Conservation (phyloP, 2,329 filamentous ascomycete species). For the Ophiocordyceps sinensis region DNA sequence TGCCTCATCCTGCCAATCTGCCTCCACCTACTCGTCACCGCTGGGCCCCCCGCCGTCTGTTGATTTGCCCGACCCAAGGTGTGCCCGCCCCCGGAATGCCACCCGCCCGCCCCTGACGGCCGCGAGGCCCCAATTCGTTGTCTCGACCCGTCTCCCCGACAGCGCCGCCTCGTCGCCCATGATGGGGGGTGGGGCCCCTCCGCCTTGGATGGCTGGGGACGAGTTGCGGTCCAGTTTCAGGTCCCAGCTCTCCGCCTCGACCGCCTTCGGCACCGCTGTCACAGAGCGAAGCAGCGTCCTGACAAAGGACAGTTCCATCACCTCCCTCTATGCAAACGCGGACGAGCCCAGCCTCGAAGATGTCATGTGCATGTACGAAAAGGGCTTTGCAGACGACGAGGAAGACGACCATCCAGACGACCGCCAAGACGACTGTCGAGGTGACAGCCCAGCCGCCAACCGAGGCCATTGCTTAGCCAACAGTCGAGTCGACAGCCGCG, state of each 20-base stretch:
- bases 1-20: conserved; percentile 30
- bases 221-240: conserved; percentile 41
- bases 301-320: conserved; percentile 65
- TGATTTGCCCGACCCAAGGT: conserved; percentile 23
- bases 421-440: conserved; percentile 5
- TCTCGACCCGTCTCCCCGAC: conserved; percentile 9
- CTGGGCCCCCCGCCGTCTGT: conserved; percentile 22
- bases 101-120: conserved; percentile 11
- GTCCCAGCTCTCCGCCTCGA: conserved; percentile 39
- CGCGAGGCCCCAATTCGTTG: conserved; percentile 13
- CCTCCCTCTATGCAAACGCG: conserved; percentile 37
- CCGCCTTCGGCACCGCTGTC: conserved; percentile 44
- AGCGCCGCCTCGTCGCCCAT: conserved; percentile 21
- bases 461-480: too few species aligned
- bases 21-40: conserved; percentile 30
- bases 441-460: background rate
- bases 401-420: conserved; percentile 19
- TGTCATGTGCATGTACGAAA: conserved; percentile 57
- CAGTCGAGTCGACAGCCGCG: background rate
- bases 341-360: conserved; percentile 50
- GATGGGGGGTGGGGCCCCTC: conserved; percentile 15
- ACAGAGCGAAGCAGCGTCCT: conserved; percentile 73
- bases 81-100: conserved; percentile 14
- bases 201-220: conserved; percentile 35
- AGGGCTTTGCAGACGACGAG: conserved; percentile 38